phyloP scores from a whole-genome alignment of 108 stramenopile genomes.

The Conticribra guillardii region DNA sequence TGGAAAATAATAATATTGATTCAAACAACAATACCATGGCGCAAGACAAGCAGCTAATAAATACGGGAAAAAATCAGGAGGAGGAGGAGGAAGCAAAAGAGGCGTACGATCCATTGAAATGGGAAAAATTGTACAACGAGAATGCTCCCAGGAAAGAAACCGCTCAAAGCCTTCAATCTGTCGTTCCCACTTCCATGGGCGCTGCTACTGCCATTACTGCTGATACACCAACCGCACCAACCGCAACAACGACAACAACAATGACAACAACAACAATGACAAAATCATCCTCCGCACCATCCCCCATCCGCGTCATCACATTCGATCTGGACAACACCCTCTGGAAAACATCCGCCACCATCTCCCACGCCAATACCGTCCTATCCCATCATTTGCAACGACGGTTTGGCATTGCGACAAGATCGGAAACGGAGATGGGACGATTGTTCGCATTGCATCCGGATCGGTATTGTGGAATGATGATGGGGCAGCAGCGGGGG shows the following conservation, averaged over 20 bases:
- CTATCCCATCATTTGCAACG: constrained; percentile 54
- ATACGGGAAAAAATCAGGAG: background rate
- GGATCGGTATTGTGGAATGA: constrained; percentile 24
- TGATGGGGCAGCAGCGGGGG: background rate
- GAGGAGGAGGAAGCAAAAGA: background rate
- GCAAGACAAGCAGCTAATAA: background rate
- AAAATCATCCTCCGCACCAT: constrained; percentile 7
- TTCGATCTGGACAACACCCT: constrained; percentile 90
- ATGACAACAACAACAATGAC: background rate
- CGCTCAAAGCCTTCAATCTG: background rate
- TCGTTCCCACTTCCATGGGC: background rate
- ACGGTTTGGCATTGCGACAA: constrained; percentile 47
- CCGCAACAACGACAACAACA: background rate
- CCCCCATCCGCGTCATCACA: constrained; percentile 66
- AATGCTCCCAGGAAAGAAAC: background rate
- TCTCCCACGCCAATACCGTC: constrained; percentile 76
- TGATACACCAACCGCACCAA: background rate
- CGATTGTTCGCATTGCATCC: constrained; percentile 51
- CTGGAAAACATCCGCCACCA: constrained; percentile 78
- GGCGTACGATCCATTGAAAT: constrained; percentile 42
- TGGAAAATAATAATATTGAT: no score
- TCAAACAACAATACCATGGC: no score
- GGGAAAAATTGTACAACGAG: constrained; percentile 56
- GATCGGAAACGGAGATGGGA: constrained; percentile 76
- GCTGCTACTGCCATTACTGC: background rate